Percentiles rank a stretch among this genome's conserved stretches.
These are phyloP conservation scores for Diaporthe sp. DNA, from an alignment of 2,329 filamentous ascomycete genomes.

Conservation along the genomic window DNA sequence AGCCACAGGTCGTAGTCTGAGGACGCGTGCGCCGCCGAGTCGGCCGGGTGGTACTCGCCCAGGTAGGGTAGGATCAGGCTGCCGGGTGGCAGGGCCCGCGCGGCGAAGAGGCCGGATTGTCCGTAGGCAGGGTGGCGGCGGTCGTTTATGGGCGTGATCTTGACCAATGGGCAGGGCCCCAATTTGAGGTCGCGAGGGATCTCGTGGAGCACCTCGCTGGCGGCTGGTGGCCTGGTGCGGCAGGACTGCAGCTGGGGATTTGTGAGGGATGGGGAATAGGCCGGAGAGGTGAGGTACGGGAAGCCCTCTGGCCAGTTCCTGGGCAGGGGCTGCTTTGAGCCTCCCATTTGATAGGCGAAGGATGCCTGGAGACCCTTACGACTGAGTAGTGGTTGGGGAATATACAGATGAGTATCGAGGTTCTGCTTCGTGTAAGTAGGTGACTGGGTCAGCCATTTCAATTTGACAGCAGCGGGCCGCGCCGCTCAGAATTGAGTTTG, in stretches of 20 bases:
- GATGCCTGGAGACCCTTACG: too few relatives aligned
- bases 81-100: conserved; percentile 65
- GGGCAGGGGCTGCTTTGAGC: conserved; percentile 50
- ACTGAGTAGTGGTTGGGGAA: background rate
- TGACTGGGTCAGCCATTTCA: background rate
- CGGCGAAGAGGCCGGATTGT: conserved; percentile 73
- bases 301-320: conserved; percentile 71
- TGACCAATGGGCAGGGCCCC: conserved; percentile 64
- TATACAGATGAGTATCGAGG: background rate
- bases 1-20: conserved; percentile 77
- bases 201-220: conserved; percentile 46
- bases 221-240: conserved; percentile 48
- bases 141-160: conserved; percentile 66
- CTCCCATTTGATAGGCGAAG: conserved; percentile 8
- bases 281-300: conserved; percentile 66
- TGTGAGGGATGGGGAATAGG: conserved; percentile 62
- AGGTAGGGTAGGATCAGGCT: conserved; percentile 73
- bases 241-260: conserved; percentile 57
- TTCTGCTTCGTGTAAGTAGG: background rate
- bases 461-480: conserved; percentile 7
- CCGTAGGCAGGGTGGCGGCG: conserved; percentile 69
- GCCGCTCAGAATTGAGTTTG: background rate
- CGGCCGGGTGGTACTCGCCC: conserved; percentile 67
- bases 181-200: conserved; percentile 54
- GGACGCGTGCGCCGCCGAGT: conserved; percentile 53